phyloP scores from a whole-genome alignment of 257 asterid species.

The Solanum bulbocastanum region DNA sequence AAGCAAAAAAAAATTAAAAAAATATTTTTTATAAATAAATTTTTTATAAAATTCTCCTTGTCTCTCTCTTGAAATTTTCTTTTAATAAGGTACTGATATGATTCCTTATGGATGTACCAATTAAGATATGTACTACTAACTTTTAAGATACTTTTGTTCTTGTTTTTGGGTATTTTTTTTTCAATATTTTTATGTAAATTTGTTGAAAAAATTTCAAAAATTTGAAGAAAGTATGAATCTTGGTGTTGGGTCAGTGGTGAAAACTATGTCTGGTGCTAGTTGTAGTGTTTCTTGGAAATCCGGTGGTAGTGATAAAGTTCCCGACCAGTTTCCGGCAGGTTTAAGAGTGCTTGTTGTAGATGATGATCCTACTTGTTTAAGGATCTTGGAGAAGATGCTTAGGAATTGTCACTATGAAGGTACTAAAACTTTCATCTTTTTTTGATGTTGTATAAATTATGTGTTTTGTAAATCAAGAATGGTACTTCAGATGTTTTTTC shows the following conservation, averaged over 20 bases:
- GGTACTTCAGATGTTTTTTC: neutral
- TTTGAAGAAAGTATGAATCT: conserved; percentile 51
- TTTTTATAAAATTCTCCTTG: neutral
- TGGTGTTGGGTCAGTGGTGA: conserved; percentile 33
- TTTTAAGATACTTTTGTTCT: conserved; percentile 1
- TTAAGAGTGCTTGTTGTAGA: conserved; percentile 88
- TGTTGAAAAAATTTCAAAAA: neutral
- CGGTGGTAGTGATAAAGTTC: conserved; percentile 43
- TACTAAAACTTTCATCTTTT: neutral
- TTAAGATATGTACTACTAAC: neutral
- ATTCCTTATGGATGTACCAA: conserved; percentile 2
- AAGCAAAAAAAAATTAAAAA: neutral
- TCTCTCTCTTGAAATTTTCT: neutral
- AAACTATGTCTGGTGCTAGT: conserved; percentile 26
- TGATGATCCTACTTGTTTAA: conserved; percentile 88
- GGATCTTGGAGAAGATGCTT: conserved; percentile 92
- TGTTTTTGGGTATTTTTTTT: neutral
- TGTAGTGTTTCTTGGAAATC: conserved; percentile 54
- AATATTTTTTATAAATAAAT: neutral
- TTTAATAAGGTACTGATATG: neutral
- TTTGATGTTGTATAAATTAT: neutral
- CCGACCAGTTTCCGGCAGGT: conserved; percentile 86
- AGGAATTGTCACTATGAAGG: conserved; percentile 76
- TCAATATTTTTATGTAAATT: neutral
- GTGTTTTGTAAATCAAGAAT: neutral